Evolutionary conservation across 306 rosid species (phyloP).

Genomic region (Trifolium pratense): DNA sequence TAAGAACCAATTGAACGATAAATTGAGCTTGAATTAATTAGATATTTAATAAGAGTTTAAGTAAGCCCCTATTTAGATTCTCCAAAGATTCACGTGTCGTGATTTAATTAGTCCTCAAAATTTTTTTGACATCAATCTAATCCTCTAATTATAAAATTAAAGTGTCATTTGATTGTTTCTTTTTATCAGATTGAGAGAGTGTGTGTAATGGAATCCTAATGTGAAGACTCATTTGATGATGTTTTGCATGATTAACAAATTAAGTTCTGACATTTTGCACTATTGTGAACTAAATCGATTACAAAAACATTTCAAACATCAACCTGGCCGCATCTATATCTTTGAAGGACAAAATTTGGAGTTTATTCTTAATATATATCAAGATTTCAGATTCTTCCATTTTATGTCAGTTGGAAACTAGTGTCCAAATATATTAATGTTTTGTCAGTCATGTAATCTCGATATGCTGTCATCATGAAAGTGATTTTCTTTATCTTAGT

Average conservation of each 20-base stretch:
- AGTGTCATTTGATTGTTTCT: background rate
- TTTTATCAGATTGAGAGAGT: too few species aligned
- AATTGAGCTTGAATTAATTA: background rate
- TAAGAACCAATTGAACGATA: too few species aligned
- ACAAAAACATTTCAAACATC: background rate
- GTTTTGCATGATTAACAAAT: too few species aligned
- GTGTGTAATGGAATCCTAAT: too few species aligned
- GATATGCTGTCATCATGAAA: background rate
- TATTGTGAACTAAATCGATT: too few species aligned
- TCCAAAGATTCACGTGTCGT: background rate
- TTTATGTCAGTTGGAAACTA: too few species aligned
- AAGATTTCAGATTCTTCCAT: background rate
- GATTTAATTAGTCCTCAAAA: background rate
- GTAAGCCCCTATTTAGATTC: background rate
- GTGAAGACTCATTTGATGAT: too few species aligned
- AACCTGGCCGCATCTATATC: too few species aligned
- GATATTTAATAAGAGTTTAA: too few species aligned
- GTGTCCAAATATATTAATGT: background rate
- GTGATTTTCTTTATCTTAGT: background rate
- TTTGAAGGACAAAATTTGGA: too few species aligned
- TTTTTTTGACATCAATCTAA: background rate
- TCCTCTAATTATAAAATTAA: too few species aligned
- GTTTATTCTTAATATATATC: background rate
- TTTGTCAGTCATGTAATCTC: background rate
- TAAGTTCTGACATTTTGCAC: background rate